Evolutionary conservation across 805 yeast genomes (phyloP).

Genomic region (Suhomyces vadensis): DNA sequence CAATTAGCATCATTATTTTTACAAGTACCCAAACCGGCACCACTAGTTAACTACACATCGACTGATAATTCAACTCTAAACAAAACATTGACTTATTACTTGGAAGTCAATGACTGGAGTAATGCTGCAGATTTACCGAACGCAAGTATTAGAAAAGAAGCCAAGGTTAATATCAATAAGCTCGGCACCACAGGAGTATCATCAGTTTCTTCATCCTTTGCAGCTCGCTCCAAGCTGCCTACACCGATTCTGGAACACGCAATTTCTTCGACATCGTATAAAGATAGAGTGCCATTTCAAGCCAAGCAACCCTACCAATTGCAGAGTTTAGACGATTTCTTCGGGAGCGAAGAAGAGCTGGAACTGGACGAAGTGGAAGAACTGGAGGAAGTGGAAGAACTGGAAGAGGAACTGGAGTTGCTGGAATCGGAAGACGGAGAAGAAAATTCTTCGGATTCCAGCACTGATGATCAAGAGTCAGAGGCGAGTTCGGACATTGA

Average conservation of each 20-base stretch:
- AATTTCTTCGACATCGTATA: slow-evolving; percentile 22
- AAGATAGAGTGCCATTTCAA: slow-evolving; percentile 3
- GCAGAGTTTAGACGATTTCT: slow-evolving; percentile 86
- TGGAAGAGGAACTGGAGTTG: slow-evolving; percentile 11
- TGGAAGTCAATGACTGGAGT: slow-evolving; percentile 49
- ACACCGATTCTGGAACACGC: slow-evolving; percentile 22
- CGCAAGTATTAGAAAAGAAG: slow-evolving; percentile 31
- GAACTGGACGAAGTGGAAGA: slow-evolving; percentile 15
- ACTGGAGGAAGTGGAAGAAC: slow-evolving; percentile 17
- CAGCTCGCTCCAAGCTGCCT: slow-evolving; percentile 20
- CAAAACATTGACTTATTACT: slow-evolving; percentile 15
- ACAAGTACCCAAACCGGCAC: slow-evolving; percentile 76
- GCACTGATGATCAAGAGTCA: not conserved
- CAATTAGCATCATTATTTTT: slow-evolving; percentile 69
- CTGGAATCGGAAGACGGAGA: not conserved
- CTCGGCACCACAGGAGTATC: slow-evolving; percentile 13
- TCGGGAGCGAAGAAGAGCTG: slow-evolving; percentile 42
- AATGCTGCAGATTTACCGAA: slow-evolving; percentile 30
- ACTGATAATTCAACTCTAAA: not conserved
- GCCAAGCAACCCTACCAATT: slow-evolving; percentile 48
- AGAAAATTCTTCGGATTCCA: not conserved
- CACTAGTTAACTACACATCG: slow-evolving; percentile 29
- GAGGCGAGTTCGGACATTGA: not conserved
- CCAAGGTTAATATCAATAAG: slow-evolving; percentile 12
- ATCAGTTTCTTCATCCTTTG: slow-evolving; percentile 6